Evolutionary conservation across 164 flowering plant species (phyloP), one percentile per base, ranked within the genome.

Genomic region (Annona cherimola): DNA sequence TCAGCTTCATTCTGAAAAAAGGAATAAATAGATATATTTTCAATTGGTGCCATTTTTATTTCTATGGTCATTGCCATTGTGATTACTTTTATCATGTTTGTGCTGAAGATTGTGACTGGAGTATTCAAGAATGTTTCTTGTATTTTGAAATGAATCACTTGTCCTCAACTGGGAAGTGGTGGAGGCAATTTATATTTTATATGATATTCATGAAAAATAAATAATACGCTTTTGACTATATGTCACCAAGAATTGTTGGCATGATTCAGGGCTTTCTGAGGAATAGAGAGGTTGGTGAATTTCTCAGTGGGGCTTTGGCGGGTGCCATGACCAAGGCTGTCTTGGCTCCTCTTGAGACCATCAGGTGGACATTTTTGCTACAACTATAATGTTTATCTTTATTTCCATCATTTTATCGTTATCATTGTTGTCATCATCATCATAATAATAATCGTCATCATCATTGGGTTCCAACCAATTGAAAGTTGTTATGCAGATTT

Each of bases 281-380:
- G 74, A 87, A 79, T 59, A 82, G 98, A 83, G 99, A 95, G 83
- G 92, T 81, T 66, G 86, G 91, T n/a, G 99, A 95, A 84, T 95
- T 95, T 80, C 73, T 91, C 12, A 95, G 99, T 77, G 99, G 99
- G 64, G 99, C 99, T 74, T 79, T 95, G 65, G 97, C 99, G 1
- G 99, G 99, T 70, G 99, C 99, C 44, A 95, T 95, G 99, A 86
- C 99, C 57, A 95, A 95, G 82, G 98, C 99, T 69, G 85, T 93
- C 71, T 89, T 95, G 77, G 98, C 98, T 71, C 99, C 99, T 78
- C 87, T 95, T 35, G 99, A 95, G 81, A 95, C 98, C 45, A 91
- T 95, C 82, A 89, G 99, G 99, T 93, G 9, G 26, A 16, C 44
- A 4, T 61, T 63, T 35, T 41, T 73, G 18, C 57, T 9, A 50